Evolutionary conservation across 768 basidiomycete genomes (phyloP).

Genomic region (Lenzites betulinus): DNA sequence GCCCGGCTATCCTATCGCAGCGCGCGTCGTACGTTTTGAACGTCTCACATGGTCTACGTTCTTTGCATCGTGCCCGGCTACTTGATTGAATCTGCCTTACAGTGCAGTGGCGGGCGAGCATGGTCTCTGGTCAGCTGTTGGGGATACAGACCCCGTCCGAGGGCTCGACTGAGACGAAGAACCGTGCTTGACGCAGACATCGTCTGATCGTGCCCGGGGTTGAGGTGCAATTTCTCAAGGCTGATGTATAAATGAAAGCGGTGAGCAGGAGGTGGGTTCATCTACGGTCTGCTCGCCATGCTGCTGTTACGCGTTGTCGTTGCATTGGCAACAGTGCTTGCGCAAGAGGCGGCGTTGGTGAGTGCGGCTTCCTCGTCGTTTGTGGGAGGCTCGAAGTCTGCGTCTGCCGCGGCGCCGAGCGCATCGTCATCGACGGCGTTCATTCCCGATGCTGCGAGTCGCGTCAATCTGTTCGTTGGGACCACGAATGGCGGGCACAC

Average conservation of each 20-base stretch:
- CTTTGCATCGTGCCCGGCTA: conserved; percentile 1
- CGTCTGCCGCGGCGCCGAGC: neutral
- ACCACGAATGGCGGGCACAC: conserved; percentile 66
- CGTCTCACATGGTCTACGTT: conserved; percentile 11
- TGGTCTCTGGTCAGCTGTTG: conserved; percentile 5
- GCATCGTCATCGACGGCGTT: neutral
- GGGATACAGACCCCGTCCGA: no score
- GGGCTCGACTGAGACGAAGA: neutral
- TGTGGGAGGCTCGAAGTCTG: neutral
- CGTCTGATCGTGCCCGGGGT: neutral
- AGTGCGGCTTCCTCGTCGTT: neutral
- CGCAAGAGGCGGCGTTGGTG: neutral
- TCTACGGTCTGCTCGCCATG: neutral
- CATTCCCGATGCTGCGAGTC: conserved; percentile 28
- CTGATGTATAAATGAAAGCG: neutral
- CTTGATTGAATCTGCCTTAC: neutral
- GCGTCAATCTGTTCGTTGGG: conserved; percentile 63
- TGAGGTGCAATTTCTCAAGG: neutral
- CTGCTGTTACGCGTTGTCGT: neutral
- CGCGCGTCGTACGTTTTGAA: neutral
- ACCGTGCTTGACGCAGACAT: neutral
- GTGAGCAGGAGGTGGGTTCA: neutral
- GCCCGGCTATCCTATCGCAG: conserved; percentile 4
- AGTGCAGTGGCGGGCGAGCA: neutral
- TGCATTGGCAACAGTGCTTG: neutral